Evolutionary conservation across 148 eudicot species (phyloP), one percentile per base, ranked within the genome.

Genomic region (Fagopyrum esculentum): DNA sequence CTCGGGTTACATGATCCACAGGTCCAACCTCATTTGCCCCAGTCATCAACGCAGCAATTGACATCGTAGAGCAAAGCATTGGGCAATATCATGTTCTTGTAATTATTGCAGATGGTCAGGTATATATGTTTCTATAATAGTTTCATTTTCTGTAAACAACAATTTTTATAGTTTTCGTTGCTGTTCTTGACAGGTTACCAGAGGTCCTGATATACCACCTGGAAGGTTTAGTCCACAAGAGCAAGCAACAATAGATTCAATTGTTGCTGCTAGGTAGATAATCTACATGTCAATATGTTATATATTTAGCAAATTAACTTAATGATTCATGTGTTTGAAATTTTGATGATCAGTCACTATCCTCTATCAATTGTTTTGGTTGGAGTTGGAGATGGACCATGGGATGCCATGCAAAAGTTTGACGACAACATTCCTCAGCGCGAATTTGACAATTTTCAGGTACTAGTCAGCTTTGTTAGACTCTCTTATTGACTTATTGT

Each of bases 361-460:
- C 97, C 97, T 26, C 90, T 91, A 75, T 91, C 97, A 64, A 89
- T 91, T 80, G 82, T 91, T 75, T 82, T 91, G 75, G 81, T 91
- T 77, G 97, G 97, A 69, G 93, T 91, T 54, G 97, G 97, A 73
- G 97, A 91, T 80, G 97, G 97, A 77, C 97, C 97, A 5, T 91
- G 97, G 97, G 97, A 91, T 77, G 88, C 82, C 57, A 91, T 91
- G 97, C 69, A 85, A 70, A 83, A 82, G 73, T 91, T 91, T 77
- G 97, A 91, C 75, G 93, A 91, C 76, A 89, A 85, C 77, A 83
- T 91, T 82, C 90, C 91, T 76, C 89, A 86, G 6, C 90, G 97
- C 29, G 87, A 85, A 76, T 91, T 91, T 76, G 97, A 91, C 84
- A 91, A 91, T 80, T 91, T 91, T 75, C 97, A 91, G 93, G 96